Conservation (phyloP, 2,329 filamentous ascomycete species). For the Endothia cerciana region DNA sequence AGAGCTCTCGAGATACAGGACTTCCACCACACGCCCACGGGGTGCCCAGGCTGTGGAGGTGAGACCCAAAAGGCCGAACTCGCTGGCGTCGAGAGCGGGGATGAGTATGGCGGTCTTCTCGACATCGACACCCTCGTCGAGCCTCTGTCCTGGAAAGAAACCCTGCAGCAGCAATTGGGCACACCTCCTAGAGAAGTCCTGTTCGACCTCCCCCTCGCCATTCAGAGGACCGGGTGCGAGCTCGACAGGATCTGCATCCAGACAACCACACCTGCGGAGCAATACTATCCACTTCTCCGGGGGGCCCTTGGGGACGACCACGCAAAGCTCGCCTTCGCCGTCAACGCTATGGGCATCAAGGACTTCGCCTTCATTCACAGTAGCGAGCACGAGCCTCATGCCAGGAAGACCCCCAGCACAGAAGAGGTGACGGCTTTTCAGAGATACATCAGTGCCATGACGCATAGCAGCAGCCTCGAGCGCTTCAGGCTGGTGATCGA, state of each 20-base stretch:
- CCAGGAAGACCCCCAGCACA: not conserved
- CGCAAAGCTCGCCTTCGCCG: constrained; percentile 2
- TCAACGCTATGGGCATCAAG: constrained; percentile 13
- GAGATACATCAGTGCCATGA: constrained; percentile 17
- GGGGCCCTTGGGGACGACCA: not conserved
- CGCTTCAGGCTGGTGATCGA: constrained; percentile 17
- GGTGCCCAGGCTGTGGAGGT: too few relatives aligned
- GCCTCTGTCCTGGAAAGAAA: constrained; percentile 24
- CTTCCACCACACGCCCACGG: not conserved
- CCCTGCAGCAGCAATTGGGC: not conserved
- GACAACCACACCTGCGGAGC: constrained; percentile 15
- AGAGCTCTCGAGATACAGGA: constrained; percentile 21
- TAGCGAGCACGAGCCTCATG: not conserved
- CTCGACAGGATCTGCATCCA: constrained; percentile 22
- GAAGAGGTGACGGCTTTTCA: constrained; percentile 15
- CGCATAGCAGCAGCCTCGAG: constrained; percentile 17
- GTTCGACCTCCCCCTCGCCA: constrained; percentile 10
- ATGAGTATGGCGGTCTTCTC: constrained; percentile 16
- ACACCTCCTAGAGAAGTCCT: constrained; percentile 10
- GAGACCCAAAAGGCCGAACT: not conserved
- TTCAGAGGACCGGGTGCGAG: constrained; percentile 1
- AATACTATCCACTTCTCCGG: constrained; percentile 15
- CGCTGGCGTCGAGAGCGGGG: not conserved
- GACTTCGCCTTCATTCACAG: constrained; percentile 21
- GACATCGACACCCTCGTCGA: constrained; percentile 19